Evolutionary conservation across 164 flowering plant genomes (phyloP).

Genomic region (Macadamia integrifolia): DNA sequence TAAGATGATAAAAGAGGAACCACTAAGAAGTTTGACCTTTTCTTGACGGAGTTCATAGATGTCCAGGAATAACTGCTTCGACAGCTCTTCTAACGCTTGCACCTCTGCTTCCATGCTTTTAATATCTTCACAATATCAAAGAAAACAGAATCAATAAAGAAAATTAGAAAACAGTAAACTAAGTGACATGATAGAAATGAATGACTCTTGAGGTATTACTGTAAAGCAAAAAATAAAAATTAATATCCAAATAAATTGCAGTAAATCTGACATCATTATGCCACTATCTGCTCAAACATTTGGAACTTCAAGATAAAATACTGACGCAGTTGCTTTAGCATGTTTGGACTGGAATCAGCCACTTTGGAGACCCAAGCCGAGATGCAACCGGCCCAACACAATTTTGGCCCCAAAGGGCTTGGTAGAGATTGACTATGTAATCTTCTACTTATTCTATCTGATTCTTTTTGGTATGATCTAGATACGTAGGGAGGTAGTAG

Average conservation of each 20-base stretch:
- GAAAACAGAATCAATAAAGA: background rate
- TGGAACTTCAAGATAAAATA: no score
- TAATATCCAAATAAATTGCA: background rate
- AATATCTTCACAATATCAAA: conserved; percentile 44
- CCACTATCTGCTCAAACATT: background rate
- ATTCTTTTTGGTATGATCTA: no score
- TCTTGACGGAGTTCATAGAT: conserved; percentile 96
- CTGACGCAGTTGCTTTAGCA: no score
- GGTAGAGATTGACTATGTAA: no score
- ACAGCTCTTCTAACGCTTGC: conserved; percentile 87
- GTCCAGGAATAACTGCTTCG: conserved; percentile 91
- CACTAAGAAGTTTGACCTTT: conserved; percentile 39
- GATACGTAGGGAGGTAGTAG: no score
- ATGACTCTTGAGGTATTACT: background rate
- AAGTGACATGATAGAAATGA: background rate
- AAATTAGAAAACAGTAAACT: background rate
- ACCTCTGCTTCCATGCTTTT: conserved; percentile 90
- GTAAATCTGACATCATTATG: background rate
- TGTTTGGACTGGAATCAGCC: no score
- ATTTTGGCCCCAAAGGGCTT: no score
- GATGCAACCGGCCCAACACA: no score
- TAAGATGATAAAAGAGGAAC: no score
- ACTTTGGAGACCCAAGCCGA: no score
- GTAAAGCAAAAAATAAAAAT: background rate
- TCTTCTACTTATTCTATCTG: no score